These are phyloP conservation scores for Paradendryphiella salina DNA, from an alignment of 2,329 filamentous ascomycete species.

Conservation along the genomic window DNA sequence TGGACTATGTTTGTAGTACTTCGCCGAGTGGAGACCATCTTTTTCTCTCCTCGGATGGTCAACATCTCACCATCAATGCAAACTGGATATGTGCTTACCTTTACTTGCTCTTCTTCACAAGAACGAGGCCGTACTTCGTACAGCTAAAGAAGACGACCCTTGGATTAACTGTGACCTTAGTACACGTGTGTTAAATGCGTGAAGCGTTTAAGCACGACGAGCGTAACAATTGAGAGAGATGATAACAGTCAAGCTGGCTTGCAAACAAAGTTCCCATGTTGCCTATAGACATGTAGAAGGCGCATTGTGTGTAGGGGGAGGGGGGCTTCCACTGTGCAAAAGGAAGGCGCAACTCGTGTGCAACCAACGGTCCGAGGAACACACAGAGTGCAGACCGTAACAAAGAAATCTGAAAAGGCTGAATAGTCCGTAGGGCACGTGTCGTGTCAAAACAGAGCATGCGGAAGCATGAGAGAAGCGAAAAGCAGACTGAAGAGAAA, in stretches of 20 bases:
- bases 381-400: not conserved
- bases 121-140: not conserved
- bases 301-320: constrained; percentile 14
- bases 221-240: not conserved
- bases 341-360: constrained; percentile 9
- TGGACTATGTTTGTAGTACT: constrained; percentile 10
- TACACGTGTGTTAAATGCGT: not conserved
- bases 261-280: constrained; percentile 8
- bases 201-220: not conserved
- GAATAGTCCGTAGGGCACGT: not conserved
- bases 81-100: not conserved
- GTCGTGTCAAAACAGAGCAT: not conserved
- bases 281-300: constrained; percentile 22
- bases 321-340: constrained; percentile 7
- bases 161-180: not conserved
- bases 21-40: constrained; percentile 18
- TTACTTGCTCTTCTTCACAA: not conserved
- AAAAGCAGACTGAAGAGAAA: not conserved
- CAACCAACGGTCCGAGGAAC: not conserved
- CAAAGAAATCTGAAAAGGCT: not conserved
- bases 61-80: not conserved
- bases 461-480: not conserved
- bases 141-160: not conserved
- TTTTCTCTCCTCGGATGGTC: not conserved
- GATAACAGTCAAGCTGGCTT: not conserved